Conservation (phyloP, 441 rosid species). For the Geranium incanum region DNA sequence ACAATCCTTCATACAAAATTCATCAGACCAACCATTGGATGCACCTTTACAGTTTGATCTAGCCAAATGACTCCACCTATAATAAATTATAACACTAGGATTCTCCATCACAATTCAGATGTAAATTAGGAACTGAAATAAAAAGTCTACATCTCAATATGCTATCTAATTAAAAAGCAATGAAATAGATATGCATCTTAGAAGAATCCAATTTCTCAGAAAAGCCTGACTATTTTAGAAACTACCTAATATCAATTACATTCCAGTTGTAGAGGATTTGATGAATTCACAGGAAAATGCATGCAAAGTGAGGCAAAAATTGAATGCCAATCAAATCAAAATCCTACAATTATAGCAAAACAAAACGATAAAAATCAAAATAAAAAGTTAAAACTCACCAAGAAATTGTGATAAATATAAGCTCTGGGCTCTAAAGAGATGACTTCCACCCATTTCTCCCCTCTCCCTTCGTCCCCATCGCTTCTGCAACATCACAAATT, state of each 20-base stretch:
- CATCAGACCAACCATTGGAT: not conserved
- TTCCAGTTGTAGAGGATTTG: not conserved
- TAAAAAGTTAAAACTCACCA: constrained; percentile 14
- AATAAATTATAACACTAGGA: not conserved
- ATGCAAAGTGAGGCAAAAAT: not conserved
- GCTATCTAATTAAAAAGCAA: not conserved
- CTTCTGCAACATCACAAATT: constrained; percentile 14
- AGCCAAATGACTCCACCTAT: not conserved
- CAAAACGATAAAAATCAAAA: not conserved
- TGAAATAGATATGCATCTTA: not conserved
- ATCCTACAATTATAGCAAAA: not conserved
- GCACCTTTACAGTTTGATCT: constrained; percentile 2
- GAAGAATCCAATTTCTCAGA: not conserved
- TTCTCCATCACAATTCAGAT: not conserved
- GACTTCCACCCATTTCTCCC: constrained; percentile 29
- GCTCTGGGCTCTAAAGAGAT: constrained; percentile 31
- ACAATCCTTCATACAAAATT: not conserved
- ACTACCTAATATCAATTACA: too few relatives aligned
- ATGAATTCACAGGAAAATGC: not conserved
- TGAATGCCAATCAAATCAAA: constrained; percentile 4
- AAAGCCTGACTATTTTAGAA: not conserved
- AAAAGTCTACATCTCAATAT: not conserved
- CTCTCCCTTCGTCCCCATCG: constrained; percentile 18
- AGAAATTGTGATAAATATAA: constrained; percentile 21
- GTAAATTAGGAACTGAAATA: not conserved